Evolutionary conservation across 306 rosid genomes (phyloP).

Genomic region (Inga leiocalycina): DNA sequence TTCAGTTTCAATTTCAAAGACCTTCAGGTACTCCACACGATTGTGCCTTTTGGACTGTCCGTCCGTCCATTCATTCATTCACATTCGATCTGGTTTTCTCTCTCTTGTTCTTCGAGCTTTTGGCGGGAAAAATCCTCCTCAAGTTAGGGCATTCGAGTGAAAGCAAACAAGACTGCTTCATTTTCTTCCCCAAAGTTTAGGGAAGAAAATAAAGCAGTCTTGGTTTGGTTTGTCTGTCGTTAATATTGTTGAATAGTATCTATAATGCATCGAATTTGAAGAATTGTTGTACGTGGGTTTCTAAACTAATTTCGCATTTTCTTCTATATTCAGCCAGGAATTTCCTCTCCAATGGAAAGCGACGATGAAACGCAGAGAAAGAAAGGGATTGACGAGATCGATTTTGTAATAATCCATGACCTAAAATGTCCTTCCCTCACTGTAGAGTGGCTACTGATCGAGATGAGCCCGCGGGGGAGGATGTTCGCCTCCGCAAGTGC

Average conservation of each 20-base stretch:
- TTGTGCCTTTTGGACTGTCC: background rate
- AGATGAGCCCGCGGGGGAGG: slow-evolving; percentile 89
- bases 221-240: background rate
- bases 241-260: too few relatives aligned
- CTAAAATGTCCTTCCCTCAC: slow-evolving; percentile 98
- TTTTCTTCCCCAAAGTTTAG: background rate
- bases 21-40: too few relatives aligned
- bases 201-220: background rate
- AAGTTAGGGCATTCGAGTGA: background rate
- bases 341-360: slow-evolving; percentile 59
- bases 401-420: slow-evolving; percentile 95
- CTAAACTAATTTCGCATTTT: background rate
- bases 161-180: background rate
- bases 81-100: background rate
- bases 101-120: background rate
- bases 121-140: background rate
- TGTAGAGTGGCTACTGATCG: slow-evolving; percentile 93
- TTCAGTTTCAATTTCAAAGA: too few relatives aligned
- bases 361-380: slow-evolving; percentile 97
- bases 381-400: slow-evolving; percentile 49
- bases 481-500: too few relatives aligned
- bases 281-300: background rate
- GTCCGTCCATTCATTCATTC: background rate
- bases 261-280: background rate
- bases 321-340: background rate